Percentiles rank a stretch among this genome's conserved stretches.
These are phyloP conservation scores for Mortierella sp. DNA, from an alignment of 371 early-diverging fungal genomes.

Conservation along the genomic window DNA sequence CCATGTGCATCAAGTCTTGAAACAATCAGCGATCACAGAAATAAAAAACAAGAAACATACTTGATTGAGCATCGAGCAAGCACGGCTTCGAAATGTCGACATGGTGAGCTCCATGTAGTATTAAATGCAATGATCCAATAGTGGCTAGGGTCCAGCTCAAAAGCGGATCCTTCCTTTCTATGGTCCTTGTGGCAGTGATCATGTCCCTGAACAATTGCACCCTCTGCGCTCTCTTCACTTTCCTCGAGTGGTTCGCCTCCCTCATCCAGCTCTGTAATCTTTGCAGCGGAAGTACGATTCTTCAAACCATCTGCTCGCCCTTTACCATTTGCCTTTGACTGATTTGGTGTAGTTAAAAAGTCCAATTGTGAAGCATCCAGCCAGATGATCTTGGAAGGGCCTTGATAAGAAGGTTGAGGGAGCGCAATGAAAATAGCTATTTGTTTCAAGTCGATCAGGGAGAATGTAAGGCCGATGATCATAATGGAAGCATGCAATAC, in stretches of 20 bases:
- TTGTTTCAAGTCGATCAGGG: too few relatives aligned
- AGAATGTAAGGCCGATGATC: too few relatives aligned
- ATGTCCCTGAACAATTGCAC: constrained; percentile 6
- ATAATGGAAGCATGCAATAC: too few relatives aligned
- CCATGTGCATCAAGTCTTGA: not conserved
- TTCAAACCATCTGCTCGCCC: constrained; percentile 12
- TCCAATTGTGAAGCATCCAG: constrained; percentile 39
- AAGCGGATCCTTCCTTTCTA: not conserved
- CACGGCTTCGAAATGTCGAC: constrained; percentile 49
- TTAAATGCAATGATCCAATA: constrained; percentile 55
- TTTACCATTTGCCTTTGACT: constrained; percentile 21
- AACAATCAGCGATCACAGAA: too few relatives aligned
- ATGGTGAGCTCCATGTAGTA: constrained; percentile 51
- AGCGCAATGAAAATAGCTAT: constrained; percentile 64
- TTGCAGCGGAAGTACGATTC: constrained; percentile 21
- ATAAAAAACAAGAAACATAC: constrained; percentile 28
- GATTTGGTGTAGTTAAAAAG: constrained; percentile 27
- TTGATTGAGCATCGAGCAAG: constrained; percentile 47
- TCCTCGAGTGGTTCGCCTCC: constrained; percentile 26
- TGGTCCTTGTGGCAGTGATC: not conserved
- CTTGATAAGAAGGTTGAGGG: constrained; percentile 72
- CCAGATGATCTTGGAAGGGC: constrained; percentile 58
- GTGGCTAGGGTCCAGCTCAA: constrained; percentile 37
- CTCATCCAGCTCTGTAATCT: constrained; percentile 44
- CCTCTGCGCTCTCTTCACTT: not conserved